Base-by-base conservation (phyloP, 306 rosid species). In the Rosa multiflora region DNA sequence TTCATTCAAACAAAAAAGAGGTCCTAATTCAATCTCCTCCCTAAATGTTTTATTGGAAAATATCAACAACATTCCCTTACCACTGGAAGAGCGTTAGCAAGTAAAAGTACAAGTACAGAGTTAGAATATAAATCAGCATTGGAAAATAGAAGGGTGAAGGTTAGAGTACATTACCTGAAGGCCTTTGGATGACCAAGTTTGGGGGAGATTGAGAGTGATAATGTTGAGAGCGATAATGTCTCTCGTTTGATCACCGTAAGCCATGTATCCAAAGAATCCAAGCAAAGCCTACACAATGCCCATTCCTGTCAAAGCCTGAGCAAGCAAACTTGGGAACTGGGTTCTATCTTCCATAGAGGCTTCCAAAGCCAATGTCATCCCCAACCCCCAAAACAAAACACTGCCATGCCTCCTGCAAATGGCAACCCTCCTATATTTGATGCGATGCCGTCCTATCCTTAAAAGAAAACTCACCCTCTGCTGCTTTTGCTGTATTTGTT, bases 321-420 rank as follows among this genome's bases (percentile, higher is more conserved):
- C 97, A 71, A 89, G 82, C 89, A 94, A 82, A 72, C 70, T 87
- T 1, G 93, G 93, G 81, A 92, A 94, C 5, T 82, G 78, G 39
- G 68, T 75, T 61, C 67, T 82, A 51, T 88, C 88, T 81, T 77
- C 78, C 88, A 84, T 86, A 8, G 89, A 82, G 20, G 83, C 66
- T 71, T 94, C 91, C 79, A 93, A 78, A 23, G 98, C 91, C 77
- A 91, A 84, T 8, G 98, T 93, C 97, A 93, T 88, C 56, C 93
- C 93, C 78, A 94, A 89, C 44, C 98, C 98, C 85, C 97, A 72
- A 94, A 94, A 83, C 94, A 88, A 69, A 90, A 94, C 49, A 94
- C 84, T 0, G 97, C 96, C 96, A 91, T 82, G 35, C 98, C 97
- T 67, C 88, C 97, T 13, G 98, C 97, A 71, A 90, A 91, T 2